Evolutionary conservation across 768 basidiomycete species (phyloP).

Genomic region (Steccherinum ochraceum): DNA sequence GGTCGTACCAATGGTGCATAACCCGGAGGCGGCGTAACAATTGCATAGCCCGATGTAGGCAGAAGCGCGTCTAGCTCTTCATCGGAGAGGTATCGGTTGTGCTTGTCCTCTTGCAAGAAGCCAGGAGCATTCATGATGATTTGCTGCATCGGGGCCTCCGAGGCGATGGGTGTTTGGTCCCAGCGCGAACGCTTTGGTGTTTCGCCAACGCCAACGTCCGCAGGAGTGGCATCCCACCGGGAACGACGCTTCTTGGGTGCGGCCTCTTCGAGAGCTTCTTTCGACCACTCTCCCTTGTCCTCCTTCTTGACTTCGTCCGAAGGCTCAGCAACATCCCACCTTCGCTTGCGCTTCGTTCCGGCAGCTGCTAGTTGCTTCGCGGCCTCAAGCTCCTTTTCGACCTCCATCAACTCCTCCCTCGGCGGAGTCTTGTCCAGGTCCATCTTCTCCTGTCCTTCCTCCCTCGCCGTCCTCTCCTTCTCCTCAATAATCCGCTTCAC

Average conservation of each 20-base stretch:
- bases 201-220: constrained; percentile 55
- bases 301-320: constrained; percentile 61
- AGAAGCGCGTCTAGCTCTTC: constrained; percentile 93
- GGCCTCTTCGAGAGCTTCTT: constrained; percentile 65
- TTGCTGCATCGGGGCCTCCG: constrained; percentile 65
- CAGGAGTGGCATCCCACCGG: constrained; percentile 92
- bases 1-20: constrained; percentile 74
- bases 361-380: too few species aligned
- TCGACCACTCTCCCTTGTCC: constrained; percentile 62
- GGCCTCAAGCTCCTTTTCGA: constrained; percentile 60
- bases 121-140: constrained; percentile 86
- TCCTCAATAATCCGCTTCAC: constrained; percentile 85
- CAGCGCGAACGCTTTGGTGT: constrained; percentile 90
- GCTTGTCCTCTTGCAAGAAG: constrained; percentile 87
- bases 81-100: constrained; percentile 92
- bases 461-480: constrained; percentile 72
- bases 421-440: constrained; percentile 93
- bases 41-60: constrained; percentile 78
- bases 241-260: constrained; percentile 90
- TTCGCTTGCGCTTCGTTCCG: constrained; percentile 67
- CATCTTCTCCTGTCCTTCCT: constrained; percentile 70
- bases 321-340: constrained; percentile 68
- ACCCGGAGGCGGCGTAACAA: constrained; percentile 91
- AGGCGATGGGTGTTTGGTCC: constrained; percentile 86
- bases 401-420: constrained; percentile 68